A percentile compares a stretch with the other conserved stretches of the same genome.
Conservation (phyloP, 768 basidiomycete genomes). For the Boletus reticulatus region DNA sequence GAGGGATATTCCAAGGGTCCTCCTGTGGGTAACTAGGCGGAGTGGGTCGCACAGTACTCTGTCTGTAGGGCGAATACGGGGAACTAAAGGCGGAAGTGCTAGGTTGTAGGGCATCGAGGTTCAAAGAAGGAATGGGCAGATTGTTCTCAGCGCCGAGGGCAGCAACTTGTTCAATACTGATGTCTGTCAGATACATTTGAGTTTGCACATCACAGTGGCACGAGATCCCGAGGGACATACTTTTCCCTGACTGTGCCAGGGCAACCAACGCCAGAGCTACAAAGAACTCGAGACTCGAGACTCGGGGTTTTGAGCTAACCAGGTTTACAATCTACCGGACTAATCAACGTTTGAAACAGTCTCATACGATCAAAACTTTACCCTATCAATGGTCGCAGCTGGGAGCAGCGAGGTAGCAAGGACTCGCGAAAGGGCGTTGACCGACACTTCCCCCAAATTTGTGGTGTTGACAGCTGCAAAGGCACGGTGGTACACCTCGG, state of each 20-base stretch:
- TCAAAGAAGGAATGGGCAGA: conserved; percentile 70
- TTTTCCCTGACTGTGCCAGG: conserved; percentile 79
- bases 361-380: conserved; percentile 26
- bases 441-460: conserved; percentile 73
- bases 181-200: conserved; percentile 42
- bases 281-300: conserved; percentile 89
- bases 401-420: conserved; percentile 75
- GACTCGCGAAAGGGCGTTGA: conserved; percentile 79
- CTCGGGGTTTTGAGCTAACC: conserved; percentile 74
- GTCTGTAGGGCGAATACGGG: conserved; percentile 40
- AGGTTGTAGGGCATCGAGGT: conserved; percentile 56
- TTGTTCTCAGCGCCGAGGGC: conserved; percentile 74
- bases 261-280: conserved; percentile 87
- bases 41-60: conserved; percentile 43
- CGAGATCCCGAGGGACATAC: conserved; percentile 35
- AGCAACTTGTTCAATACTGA: conserved; percentile 81
- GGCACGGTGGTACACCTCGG: conserved; percentile 70
- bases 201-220: not conserved
- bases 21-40: conserved; percentile 56
- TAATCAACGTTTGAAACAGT: conserved; percentile 1
- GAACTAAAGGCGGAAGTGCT: conserved; percentile 51
- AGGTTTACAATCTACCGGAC: conserved; percentile 78
- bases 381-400: conserved; percentile 80
- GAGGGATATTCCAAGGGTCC: conserved; percentile 62
- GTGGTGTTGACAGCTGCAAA: conserved; percentile 71